Evolutionary conservation across 1,284 basidiomycete species (phyloP).

Genomic region (Ganoderma lucidum): DNA sequence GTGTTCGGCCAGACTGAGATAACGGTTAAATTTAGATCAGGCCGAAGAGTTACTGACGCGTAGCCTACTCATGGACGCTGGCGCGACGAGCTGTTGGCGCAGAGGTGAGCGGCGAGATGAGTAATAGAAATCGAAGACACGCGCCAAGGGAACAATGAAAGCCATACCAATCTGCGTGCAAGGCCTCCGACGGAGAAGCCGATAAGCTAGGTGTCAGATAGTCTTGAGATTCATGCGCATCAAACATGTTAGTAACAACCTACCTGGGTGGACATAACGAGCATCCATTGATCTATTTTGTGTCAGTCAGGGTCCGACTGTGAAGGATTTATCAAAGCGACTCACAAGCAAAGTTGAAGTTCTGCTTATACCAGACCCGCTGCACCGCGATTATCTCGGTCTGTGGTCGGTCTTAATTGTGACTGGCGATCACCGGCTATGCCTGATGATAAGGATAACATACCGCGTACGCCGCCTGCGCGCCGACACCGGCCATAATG

Average conservation of each 20-base stretch:
- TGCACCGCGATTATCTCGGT: conserved; percentile 84
- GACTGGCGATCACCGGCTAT: background rate
- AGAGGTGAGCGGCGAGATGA: conserved; percentile 17
- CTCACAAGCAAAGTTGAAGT: conserved; percentile 68
- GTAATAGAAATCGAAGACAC: conserved; percentile 5
- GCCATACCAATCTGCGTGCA: conserved; percentile 49
- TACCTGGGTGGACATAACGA: conserved; percentile 78
- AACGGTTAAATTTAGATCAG: background rate
- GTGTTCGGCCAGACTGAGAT: conserved; percentile 81
- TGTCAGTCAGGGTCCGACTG: background rate
- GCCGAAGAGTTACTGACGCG: background rate
- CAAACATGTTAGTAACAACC: background rate
- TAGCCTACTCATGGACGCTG: conserved; percentile 83
- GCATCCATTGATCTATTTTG: conserved; percentile 71
- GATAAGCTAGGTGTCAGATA: conserved; percentile 60
- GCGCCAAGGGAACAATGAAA: conserved; percentile 7
- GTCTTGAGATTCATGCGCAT: background rate
- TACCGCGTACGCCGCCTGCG: conserved; percentile 62
- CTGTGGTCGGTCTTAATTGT: conserved; percentile 31
- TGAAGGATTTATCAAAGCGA: conserved; percentile 12
- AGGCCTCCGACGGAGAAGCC: conserved; percentile 91
- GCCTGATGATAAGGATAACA: background rate
- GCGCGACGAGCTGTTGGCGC: conserved; percentile 69
- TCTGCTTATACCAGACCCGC: conserved; percentile 71
- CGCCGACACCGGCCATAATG: conserved; percentile 80